Percentiles rank a stretch among this genome's conserved stretches.
Conservation (phyloP, 1,284 basidiomycete genomes). For the Moesziomyces globuligerus region DNA sequence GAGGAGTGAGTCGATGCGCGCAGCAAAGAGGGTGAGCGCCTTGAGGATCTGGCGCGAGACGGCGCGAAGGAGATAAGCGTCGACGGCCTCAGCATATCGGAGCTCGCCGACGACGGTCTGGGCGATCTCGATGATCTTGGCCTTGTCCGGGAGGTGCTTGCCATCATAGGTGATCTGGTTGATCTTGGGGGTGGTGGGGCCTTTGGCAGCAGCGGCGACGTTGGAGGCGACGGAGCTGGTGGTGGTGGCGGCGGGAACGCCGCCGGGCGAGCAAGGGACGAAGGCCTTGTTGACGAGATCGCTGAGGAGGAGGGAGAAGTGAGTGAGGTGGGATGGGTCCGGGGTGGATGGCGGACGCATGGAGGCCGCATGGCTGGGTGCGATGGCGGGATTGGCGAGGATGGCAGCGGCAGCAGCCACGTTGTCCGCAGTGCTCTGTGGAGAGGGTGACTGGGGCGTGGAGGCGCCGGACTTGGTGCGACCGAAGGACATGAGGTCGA, state of each 20-base stretch:
- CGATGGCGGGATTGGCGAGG: conserved; percentile 15
- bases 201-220: conserved; percentile 49
- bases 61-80: conserved; percentile 63
- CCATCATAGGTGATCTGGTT: conserved; percentile 56
- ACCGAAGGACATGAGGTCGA: conserved; percentile 43
- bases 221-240: conserved; percentile 32
- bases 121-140: conserved; percentile 60
- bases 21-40: conserved; percentile 63
- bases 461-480: conserved; percentile 39
- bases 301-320: conserved; percentile 60
- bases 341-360: conserved; percentile 49
- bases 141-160: conserved; percentile 56
- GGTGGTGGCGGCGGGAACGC: conserved; percentile 12
- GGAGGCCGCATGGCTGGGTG: background rate
- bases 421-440: conserved; percentile 14
- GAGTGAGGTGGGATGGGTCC: conserved; percentile 61
- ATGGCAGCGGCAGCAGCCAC: conserved; percentile 27
- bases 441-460: conserved; percentile 28
- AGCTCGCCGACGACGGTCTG: conserved; percentile 60
- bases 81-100: conserved; percentile 55
- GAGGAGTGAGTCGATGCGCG: conserved; percentile 63
- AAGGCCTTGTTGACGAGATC: conserved; percentile 66
- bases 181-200: conserved; percentile 48
- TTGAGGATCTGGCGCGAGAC: conserved; percentile 64
- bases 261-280: conserved; percentile 42